phyloP scores from a whole-genome alignment of 208 protist species.

The Kentomonas sorsogonicus region DNA sequence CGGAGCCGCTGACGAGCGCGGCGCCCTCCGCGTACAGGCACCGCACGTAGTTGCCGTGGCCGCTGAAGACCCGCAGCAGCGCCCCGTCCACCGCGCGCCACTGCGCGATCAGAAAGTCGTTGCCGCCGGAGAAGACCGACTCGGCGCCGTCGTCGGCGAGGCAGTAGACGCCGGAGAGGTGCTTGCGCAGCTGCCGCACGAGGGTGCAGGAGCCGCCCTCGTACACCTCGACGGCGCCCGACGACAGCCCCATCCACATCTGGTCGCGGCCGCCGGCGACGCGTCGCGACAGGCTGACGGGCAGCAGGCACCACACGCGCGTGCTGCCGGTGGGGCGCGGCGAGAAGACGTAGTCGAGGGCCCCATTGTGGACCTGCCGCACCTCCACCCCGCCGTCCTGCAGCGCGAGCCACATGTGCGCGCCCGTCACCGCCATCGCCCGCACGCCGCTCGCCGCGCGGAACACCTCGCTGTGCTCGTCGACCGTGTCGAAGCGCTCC shows the following conservation, averaged over 20 bases:
- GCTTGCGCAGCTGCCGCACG: constrained; percentile 55
- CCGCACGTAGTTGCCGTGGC: constrained; percentile 80
- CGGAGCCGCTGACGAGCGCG: constrained; percentile 68
- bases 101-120: constrained; percentile 80
- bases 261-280: constrained; percentile 20
- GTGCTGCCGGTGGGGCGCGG: constrained; percentile 16
- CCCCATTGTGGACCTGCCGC: constrained; percentile 48
- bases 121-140: constrained; percentile 67
- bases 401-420: constrained; percentile 64
- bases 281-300: constrained; percentile 14
- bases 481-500: constrained; percentile 13
- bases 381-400: constrained; percentile 67
- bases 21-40: constrained; percentile 78
- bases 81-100: constrained; percentile 55
- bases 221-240: constrained; percentile 78
- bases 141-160: constrained; percentile 42
- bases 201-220: constrained; percentile 20
- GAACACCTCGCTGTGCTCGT: constrained; percentile 36
- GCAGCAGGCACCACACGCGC: constrained; percentile 38
- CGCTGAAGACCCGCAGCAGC: constrained; percentile 61
- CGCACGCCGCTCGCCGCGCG: constrained; percentile 30
- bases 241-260: constrained; percentile 81
- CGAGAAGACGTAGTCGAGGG: constrained; percentile 51
- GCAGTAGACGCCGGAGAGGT: constrained; percentile 78
- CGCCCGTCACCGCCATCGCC: constrained; percentile 43